Evolutionary conservation across 1,139 yeast genomes (phyloP).

Genomic region (Sugiyamaella japonica): DNA sequence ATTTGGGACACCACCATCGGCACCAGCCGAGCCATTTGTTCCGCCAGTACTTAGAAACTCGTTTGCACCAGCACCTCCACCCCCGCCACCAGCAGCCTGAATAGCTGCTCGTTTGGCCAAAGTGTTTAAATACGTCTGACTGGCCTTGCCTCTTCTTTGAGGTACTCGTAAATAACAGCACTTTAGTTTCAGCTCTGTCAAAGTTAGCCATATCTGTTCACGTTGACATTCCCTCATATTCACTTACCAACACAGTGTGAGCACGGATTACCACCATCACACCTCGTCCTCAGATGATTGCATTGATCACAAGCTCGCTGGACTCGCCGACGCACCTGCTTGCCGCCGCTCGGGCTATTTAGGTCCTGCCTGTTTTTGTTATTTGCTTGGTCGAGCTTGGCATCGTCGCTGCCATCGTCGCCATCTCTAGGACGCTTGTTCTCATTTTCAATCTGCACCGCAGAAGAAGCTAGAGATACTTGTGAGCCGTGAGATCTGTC

Average conservation of each 20-base stretch:
- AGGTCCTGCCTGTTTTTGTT: background rate
- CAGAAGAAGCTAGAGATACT: conserved; percentile 5
- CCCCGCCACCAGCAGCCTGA: conserved; percentile 13
- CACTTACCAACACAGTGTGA: conserved; percentile 39
- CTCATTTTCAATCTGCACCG: conserved; percentile 10
- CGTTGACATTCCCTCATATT: background rate
- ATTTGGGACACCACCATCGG: background rate
- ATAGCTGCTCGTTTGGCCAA: conserved; percentile 23
- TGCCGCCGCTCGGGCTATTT: conserved; percentile 3
- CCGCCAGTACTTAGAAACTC: conserved; percentile 6
- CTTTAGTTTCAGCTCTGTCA: conserved; percentile 30
- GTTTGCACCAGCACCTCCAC: conserved; percentile 1
- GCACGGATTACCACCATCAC: conserved; percentile 46
- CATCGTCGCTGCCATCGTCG: conserved; percentile 5
- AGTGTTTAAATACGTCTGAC: conserved; percentile 32
- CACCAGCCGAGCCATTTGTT: background rate
- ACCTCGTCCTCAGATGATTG: conserved; percentile 44
- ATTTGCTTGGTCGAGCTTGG: background rate
- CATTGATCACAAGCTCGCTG: conserved; percentile 47
- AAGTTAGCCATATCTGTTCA: background rate
- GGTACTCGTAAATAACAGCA: conserved; percentile 45
- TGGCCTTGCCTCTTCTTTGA: conserved; percentile 45
- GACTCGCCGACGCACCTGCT: conserved; percentile 27
- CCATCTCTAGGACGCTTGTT: background rate
- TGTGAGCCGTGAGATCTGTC: conserved; percentile 9